These are phyloP conservation scores for Russula lepida DNA, from an alignment of 768 basidiomycete genomes.

Conservation along the genomic window DNA sequence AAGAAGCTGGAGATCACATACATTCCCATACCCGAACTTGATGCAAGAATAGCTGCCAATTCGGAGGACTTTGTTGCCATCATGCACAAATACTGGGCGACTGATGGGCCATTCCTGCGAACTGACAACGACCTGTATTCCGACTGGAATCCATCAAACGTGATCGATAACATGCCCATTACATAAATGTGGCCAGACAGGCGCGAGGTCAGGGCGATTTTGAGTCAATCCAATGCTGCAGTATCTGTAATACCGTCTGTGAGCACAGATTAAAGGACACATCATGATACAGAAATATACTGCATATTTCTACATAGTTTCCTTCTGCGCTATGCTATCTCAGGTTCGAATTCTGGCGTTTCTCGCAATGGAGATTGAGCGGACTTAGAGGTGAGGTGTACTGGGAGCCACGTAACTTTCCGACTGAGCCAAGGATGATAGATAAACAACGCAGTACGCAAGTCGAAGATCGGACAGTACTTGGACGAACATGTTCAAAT, in stretches of 20 bases:
- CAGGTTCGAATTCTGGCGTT: too few relatives aligned
- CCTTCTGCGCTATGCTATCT: too few relatives aligned
- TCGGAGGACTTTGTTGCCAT: neutral
- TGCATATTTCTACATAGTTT: too few relatives aligned
- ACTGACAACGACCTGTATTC: slow-evolving; percentile 18
- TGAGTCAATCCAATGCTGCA: neutral
- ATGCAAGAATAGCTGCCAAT: neutral
- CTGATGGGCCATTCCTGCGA: neutral
- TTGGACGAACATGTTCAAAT: too few relatives aligned
- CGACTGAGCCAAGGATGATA: too few relatives aligned
- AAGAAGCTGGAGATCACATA: neutral
- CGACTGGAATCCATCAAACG: neutral
- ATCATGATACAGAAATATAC: too few relatives aligned
- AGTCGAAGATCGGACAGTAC: too few relatives aligned
- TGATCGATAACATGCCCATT: neutral
- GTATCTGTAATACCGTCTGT: neutral
- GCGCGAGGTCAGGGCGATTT: neutral
- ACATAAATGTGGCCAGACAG: slow-evolving; percentile 1
- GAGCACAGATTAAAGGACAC: neutral
- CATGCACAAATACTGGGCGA: neutral
- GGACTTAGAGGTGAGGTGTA: too few relatives aligned
- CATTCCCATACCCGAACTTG: neutral
- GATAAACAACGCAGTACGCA: too few relatives aligned
- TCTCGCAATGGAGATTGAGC: too few relatives aligned
- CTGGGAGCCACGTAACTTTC: too few relatives aligned